Percentiles rank a stretch among this genome's conserved stretches.
These are phyloP conservation scores for Aureobasidium sp. DNA, from an alignment of 2,329 filamentous ascomycete genomes.

Conservation along the genomic window DNA sequence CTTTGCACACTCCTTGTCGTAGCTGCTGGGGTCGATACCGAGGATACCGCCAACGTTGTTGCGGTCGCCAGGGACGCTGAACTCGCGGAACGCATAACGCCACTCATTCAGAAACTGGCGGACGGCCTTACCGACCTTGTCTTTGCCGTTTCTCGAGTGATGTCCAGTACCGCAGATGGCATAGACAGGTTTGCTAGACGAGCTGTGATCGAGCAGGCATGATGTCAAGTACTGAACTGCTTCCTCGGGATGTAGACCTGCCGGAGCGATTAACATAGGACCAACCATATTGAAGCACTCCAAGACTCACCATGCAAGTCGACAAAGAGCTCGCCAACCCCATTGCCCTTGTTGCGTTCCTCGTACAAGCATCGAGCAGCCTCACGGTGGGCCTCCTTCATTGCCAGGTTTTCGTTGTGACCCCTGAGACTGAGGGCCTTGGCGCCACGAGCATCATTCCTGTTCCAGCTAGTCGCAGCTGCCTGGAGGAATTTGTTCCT, in stretches of 20 bases:
- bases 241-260: slow-evolving; percentile 90
- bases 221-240: slow-evolving; percentile 89
- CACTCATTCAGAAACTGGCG: slow-evolving; percentile 88
- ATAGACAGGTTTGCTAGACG: slow-evolving; percentile 68
- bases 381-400: slow-evolving; percentile 94
- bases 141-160: slow-evolving; percentile 97
- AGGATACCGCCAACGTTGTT: slow-evolving; percentile 66
- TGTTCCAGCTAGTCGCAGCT: slow-evolving; percentile 96
- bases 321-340: slow-evolving; percentile 71
- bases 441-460: slow-evolving; percentile 90
- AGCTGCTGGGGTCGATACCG: slow-evolving; percentile 57
- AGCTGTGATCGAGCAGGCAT: slow-evolving; percentile 75
- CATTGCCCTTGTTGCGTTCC: slow-evolving; percentile 67
- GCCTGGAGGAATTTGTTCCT: slow-evolving; percentile 96
- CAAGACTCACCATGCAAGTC: slow-evolving; percentile 65
- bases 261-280: not conserved
- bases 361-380: slow-evolving; percentile 89
- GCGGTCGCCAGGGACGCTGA: slow-evolving; percentile 90
- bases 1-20: slow-evolving; percentile 39
- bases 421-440: slow-evolving; percentile 91
- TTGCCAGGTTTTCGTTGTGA: slow-evolving; percentile 92
- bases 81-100: slow-evolving; percentile 93
- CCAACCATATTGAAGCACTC: not conserved
- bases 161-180: slow-evolving; percentile 96
- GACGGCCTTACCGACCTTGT: slow-evolving; percentile 94